phyloP scores from a whole-genome alignment of 2,329 filamentous ascomycete species.

The Claviceps sp. region DNA sequence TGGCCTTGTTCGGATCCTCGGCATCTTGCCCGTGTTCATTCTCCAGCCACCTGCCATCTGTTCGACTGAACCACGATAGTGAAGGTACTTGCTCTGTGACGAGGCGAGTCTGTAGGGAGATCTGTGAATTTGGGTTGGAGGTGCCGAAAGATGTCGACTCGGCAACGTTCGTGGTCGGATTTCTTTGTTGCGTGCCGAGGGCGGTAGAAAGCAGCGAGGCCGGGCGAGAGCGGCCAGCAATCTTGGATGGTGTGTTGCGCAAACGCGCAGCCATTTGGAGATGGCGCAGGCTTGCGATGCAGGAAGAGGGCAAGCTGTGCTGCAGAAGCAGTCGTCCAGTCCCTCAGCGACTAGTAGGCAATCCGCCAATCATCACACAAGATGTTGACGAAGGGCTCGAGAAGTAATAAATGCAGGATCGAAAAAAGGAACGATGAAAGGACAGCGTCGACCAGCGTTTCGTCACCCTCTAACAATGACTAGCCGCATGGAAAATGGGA shows the following conservation, averaged over 20 bases:
- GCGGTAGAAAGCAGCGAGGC: not conserved
- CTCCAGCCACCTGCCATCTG: slow-evolving; percentile 16
- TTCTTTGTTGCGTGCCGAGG: not conserved
- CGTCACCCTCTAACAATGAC: not conserved
- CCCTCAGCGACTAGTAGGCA: not conserved
- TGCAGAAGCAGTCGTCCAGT: not conserved
- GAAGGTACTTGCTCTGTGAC: not conserved
- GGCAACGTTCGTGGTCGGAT: not conserved
- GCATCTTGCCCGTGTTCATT: slow-evolving; percentile 22
- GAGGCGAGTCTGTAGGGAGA: slow-evolving; percentile 3
- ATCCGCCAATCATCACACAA: too few species aligned
- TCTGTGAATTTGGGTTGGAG: not conserved
- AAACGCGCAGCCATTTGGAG: slow-evolving; percentile 21
- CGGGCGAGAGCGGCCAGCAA: slow-evolving; percentile 8
- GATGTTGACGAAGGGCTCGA: not conserved
- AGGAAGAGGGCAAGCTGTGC: not conserved
- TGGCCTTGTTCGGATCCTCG: slow-evolving; percentile 42
- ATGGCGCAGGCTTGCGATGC: not conserved
- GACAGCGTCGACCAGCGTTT: not conserved
- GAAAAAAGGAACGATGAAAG: not conserved
- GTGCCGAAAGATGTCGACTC: not conserved
- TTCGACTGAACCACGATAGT: slow-evolving; percentile 19
- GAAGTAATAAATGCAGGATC: not conserved
- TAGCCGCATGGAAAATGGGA: not conserved
- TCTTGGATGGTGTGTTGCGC: slow-evolving; percentile 10